Evolutionary conservation across 192 early-diverging fungal genomes (phyloP).

Genomic region (Dissophora globulifera): DNA sequence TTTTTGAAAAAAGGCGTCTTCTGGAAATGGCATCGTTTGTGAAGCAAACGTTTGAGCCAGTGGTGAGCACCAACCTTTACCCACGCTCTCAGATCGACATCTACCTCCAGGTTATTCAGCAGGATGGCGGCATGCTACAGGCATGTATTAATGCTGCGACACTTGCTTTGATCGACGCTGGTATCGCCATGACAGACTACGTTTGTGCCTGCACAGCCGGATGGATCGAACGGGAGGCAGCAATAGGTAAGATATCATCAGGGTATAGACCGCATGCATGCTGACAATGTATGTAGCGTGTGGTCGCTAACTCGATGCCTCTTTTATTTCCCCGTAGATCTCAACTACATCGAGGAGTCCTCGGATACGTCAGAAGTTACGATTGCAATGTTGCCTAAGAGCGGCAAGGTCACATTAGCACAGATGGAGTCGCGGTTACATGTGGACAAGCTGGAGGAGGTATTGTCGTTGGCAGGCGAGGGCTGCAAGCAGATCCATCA

Average conservation of each 20-base stretch:
- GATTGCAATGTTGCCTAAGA: conserved; percentile 83
- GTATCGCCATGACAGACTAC: conserved; percentile 84
- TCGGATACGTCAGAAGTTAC: conserved; percentile 90
- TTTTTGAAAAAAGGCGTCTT: conserved; percentile 67
- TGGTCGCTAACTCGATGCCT: neutral
- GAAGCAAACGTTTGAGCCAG: conserved; percentile 92
- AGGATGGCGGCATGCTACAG: conserved; percentile 87
- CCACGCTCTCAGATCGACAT: conserved; percentile 94
- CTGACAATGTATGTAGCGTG: neutral
- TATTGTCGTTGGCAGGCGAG: conserved; percentile 71
- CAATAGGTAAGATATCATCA: conserved; percentile 61
- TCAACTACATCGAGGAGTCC: conserved; percentile 91
- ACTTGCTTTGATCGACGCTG: conserved; percentile 84
- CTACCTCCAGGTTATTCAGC: conserved; percentile 91
- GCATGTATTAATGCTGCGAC: conserved; percentile 87
- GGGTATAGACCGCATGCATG: neutral
- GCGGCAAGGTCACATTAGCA: conserved; percentile 83
- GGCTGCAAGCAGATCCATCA: conserved; percentile 75
- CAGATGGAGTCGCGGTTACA: conserved; percentile 92
- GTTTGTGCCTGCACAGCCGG: conserved; percentile 92
- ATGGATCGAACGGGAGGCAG: conserved; percentile 78
- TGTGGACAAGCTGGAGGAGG: conserved; percentile 77
- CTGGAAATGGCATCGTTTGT: conserved; percentile 88
- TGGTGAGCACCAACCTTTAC: conserved; percentile 77
- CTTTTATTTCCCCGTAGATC: conserved; percentile 61